Percentiles rank a stretch among this genome's conserved stretches.
These are phyloP conservation scores for Rutidosis leptorrhynchoides DNA, from an alignment of 129 eudicot species.

Conservation along the genomic window DNA sequence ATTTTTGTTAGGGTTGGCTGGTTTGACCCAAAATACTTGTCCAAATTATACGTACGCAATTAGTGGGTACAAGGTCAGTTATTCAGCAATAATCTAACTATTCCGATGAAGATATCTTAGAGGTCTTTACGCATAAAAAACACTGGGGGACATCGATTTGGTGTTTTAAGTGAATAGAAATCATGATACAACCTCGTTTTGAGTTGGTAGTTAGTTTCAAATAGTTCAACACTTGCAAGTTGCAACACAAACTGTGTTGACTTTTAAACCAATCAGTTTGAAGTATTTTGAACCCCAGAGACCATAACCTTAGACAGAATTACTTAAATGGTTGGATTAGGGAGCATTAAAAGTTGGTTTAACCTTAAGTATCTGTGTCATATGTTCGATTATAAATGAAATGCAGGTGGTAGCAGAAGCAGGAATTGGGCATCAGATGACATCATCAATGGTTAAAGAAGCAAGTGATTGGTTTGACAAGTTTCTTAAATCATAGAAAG, in stretches of 20 bases:
- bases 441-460: constrained; percentile 68
- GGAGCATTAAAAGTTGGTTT: neutral
- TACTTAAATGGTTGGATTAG: neutral
- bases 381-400: neutral
- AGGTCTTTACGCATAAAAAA: neutral
- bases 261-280: neutral
- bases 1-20: neutral
- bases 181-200: neutral
- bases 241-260: neutral
- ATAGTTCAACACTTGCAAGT: neutral
- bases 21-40: neutral
- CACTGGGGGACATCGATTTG: neutral
- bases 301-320: neutral
- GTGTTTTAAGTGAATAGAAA: neutral
- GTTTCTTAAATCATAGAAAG: constrained; percentile 35
- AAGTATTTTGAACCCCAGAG: neutral
- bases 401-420: constrained; percentile 50
- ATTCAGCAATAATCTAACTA: neutral
- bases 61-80: neutral
- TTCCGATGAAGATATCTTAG: neutral
- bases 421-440: constrained; percentile 75
- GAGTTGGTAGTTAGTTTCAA: neutral
- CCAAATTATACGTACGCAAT: neutral
- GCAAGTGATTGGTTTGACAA: constrained; percentile 87
- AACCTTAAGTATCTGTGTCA: neutral